Evolutionary conservation across 371 early-diverging fungal genomes (phyloP), one percentile per base, ranked within the genome.

Genomic region (Nematocida major): DNA sequence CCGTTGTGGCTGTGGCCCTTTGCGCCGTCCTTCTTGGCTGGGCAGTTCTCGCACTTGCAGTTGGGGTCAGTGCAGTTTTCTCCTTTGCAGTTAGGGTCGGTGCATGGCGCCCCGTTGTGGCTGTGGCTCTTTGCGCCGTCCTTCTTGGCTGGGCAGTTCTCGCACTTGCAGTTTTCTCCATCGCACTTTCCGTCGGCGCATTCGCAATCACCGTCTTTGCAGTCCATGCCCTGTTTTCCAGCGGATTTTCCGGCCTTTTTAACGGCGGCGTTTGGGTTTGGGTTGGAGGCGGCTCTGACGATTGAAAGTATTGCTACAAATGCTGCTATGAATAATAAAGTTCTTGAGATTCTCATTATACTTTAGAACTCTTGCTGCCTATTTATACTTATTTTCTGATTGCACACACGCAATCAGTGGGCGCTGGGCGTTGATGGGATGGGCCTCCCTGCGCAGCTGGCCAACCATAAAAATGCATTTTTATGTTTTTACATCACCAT

Each of bases 401-500:
- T 1, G 4, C 45, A 13, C 51, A 5, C 20, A 50, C 39, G 7
- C 45, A 22, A 15, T 43, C 28, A 63, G 39, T 63, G 39, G 63
- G 7, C 53, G 11, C 53, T 51, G 9, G 11, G 7, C 24, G 7
- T 43, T n/a, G 9, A n/a, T 11, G 9, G 43, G 43, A 43, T 43
- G 5, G 26, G 26, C 22, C 26, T 20, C 26, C 26, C 51, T 50
- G 22, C 22, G 5, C n/a, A n/a, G n/a, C n/a, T n/a, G 22, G 5
- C 5, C 51, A 50, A 26, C 15, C 15, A 50, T 50, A 50, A 26
- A 59, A 45, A 69, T 51, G 26, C 32, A n/a, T n/a, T 53, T 54
- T 15, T 42, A 42, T 59, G 30, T 40, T 61, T 30, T 66, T 53
- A 40, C 43, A 47, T 20, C 36, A 30, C 76, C 48, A 79, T 81